Evolutionary conservation across 164 flowering plant species (phyloP), one percentile per base, ranked within the genome.

Genomic region (Chimonanthus praecox): DNA sequence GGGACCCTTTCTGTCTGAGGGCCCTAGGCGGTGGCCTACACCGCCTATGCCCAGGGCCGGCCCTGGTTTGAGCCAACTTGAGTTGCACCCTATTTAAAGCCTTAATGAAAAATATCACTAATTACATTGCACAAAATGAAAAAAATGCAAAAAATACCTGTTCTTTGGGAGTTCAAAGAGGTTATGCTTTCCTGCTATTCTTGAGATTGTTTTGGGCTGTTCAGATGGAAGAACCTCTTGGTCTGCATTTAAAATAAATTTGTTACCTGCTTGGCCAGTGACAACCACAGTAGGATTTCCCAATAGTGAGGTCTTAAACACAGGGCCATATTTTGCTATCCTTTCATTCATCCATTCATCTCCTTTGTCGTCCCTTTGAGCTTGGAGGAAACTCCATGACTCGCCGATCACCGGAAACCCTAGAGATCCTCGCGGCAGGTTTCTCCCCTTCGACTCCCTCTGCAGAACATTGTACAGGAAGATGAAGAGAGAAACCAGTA

Each of bases 331-430:
- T 58, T 65, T 70, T 7, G 70, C 62, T 15, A 77, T 64, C 73
- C 80, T 77, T 50, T 73, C 67, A 20, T 73, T 7, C 15, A 77
- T 58, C 80, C 80, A 77, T 51, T 69, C 71, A 0, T 8, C 70
- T 6, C 73, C 76, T 20, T 21, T 63, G 47, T 77, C 46, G 1
- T 43, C 61, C 58, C 33, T 70, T 60, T 64, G 49, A 9, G 76
- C 76, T 69, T 45, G 58, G 47, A 77, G 9, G 48, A 77, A 77
- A 50, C 73, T 73, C 51, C 50, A 43, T 8, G 76, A 49, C 58
- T 77, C 80, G 21, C 80, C 80, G 4, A 77, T 51, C 3, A 77
- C 43, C 4, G 80, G 80, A 3, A 77, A 67, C 4, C 76, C 80
- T 10, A 73, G 44, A 21, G 73, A 73, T 5, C 80, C 80, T 18